Evolutionary conservation across 805 yeast species (phyloP).

Genomic region (Trichomonascus vanleenenianus): DNA sequence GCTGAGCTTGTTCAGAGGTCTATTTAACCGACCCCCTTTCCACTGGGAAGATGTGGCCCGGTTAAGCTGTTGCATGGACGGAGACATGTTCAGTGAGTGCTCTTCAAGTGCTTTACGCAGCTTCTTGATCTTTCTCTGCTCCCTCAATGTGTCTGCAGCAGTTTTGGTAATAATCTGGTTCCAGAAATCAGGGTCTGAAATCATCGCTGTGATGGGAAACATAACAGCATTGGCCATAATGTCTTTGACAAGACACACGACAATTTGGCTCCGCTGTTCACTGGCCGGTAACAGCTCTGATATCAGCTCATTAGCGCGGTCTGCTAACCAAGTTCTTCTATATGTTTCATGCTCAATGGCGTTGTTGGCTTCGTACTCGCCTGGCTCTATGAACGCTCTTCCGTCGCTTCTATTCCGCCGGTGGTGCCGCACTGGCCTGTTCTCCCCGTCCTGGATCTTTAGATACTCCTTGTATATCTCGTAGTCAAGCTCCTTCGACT

Average conservation of each 20-base stretch:
- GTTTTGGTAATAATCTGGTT: slow-evolving; percentile 54
- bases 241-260: slow-evolving; percentile 49
- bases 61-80: background rate
- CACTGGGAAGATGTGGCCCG: background rate
- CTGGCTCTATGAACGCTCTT: too few relatives aligned
- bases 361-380: slow-evolving; percentile 48
- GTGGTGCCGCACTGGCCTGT: background rate
- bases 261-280: slow-evolving; percentile 42
- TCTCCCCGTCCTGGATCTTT: background rate
- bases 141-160: slow-evolving; percentile 59
- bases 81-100: slow-evolving; percentile 37
- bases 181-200: slow-evolving; percentile 70
- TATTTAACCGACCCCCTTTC: background rate
- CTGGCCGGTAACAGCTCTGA: slow-evolving; percentile 41
- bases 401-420: too few relatives aligned
- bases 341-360: slow-evolving; percentile 39
- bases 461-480: slow-evolving; percentile 40
- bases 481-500: slow-evolving; percentile 33
- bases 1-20: slow-evolving; percentile 25
- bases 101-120: slow-evolving; percentile 57
- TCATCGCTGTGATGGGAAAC: slow-evolving; percentile 40
- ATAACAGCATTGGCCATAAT: slow-evolving; percentile 53
- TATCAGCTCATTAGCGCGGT: slow-evolving; percentile 35
- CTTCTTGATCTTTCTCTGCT: slow-evolving; percentile 64
- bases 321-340: slow-evolving; percentile 44